Evolutionary conservation across 805 yeast genomes (phyloP), one percentile per base, ranked within the genome.

Genomic region (Saturnispora sanitii): DNA sequence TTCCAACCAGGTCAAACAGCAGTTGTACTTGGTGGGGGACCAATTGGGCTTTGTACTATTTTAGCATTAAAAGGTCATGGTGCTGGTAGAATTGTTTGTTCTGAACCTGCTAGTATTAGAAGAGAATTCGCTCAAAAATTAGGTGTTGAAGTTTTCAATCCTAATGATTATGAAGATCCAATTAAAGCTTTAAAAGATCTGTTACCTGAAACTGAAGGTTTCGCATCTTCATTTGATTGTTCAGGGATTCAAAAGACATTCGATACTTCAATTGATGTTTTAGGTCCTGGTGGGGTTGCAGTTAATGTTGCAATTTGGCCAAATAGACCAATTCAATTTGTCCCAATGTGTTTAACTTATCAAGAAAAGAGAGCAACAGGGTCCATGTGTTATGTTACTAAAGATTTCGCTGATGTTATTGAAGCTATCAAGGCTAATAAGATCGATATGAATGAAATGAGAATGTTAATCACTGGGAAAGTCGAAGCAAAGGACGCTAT

Each of bases 301-400:
- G 73, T 75, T 23, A 78, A 77, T 55, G 70, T 78, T 41, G 84
- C 84, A 4, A 72, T 79, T 33, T 78, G 82, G 81, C 75, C 78
- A 17, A 65, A 67, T 35, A 60, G 66, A 28, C 68, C 75, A 6
- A 58, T 70, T 20, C 61, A 61, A 13, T 71, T 67, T 52, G 64
- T 64, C 47, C 80, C 79, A 41, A 76, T 74, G 78, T 68, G 66
- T 46, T 56, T 74, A 16, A 70, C 80, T 4, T 60, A 67, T 49
- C 66, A 67, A 40, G 84, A 79, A 53, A 77, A 73, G 51, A 56
- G 56, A 35, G 60, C 73, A 28, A 67, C 75, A 33, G 84, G 82
- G 2, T 75, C 82, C 2, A 75, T 77, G 65, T 75, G 82, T 44
- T 77, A 77, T 53, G 69, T 71, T 3, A 65, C 68, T 17, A 59